Evolutionary conservation across 2,329 filamentous ascomycete genomes (phyloP), one percentile per base, ranked within the genome.

Genomic region (Fusarium hostae): DNA sequence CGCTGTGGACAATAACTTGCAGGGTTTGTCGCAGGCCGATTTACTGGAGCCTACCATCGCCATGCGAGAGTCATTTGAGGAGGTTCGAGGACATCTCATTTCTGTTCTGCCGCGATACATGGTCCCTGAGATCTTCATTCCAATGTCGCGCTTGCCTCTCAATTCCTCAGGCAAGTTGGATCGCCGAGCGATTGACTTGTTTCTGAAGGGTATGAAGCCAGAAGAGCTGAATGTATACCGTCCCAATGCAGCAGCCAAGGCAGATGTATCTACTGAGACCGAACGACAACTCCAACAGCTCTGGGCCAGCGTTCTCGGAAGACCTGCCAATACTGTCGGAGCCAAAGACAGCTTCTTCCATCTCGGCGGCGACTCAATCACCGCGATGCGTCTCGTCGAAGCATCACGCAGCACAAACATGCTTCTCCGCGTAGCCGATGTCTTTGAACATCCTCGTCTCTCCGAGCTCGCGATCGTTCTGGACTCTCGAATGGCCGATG

Each of bases 361-460:
- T n/a, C 28, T 54, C 13, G 48, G 57, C 8, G 57, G 57, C 7
- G 57, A 59, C 57, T 59, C 57, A 4, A 54, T 59, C 6, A 54
- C 48, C 6, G 57, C 57, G 5, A 59, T 59, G 37, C 50, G 48
- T 4, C 37, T 56, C 12, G 57, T 59, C 9, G 57, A 59, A 11
- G 37, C 37, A 52, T 54, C 57, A 0, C 30, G 57, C 15, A 22
- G 30, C 37, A 34, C 48, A 12, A 22, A 59, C 8, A 56, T 56
- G n/a, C 28, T 55, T 9, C 37, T 59, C 13, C 24, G 47, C 8
- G 57, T 59, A 4, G 48, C 48, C 8, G 57, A 59, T 9, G 48
- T 59, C 0, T 59, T 59, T 2, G 37, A 55, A 9, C 48, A 55
- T 1, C 57, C 57, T 9, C 37, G 57, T 6, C 57, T 59, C 1